A percentile compares a stretch with the other conserved stretches of the same genome.
These are phyloP conservation scores for Coelastrella sp. DNA, from an alignment of 139 green algal genomes.

Conservation along the genomic window DNA sequence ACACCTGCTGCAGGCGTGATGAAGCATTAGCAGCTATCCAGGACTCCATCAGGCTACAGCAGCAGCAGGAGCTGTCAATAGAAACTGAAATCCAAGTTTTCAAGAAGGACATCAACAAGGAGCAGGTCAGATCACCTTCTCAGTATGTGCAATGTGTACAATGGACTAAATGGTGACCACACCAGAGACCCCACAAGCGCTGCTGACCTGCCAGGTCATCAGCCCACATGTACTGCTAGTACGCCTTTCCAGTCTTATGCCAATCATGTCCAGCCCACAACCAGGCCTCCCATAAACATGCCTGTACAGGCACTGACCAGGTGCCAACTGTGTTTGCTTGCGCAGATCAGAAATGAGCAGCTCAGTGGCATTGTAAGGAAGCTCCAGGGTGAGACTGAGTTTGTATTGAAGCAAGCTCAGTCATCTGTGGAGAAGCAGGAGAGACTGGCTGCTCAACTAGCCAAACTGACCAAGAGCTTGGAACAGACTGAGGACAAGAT, in stretches of 20 bases:
- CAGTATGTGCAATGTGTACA: too few relatives aligned
- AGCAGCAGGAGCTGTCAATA: slow-evolving; percentile 81
- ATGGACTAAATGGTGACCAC: too few relatives aligned
- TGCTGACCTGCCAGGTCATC: too few relatives aligned
- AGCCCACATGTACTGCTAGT: too few relatives aligned
- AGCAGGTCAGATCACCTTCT: too few relatives aligned
- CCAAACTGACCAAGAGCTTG: slow-evolving; percentile 69
- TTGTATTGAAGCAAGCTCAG: slow-evolving; percentile 75
- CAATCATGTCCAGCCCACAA: too few relatives aligned
- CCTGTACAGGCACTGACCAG: too few relatives aligned
- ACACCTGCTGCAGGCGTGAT: slow-evolving; percentile 72
- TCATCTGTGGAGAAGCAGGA: slow-evolving; percentile 68
- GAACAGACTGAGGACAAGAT: slow-evolving; percentile 79
- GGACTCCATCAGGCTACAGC: slow-evolving; percentile 78
- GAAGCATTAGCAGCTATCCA: slow-evolving; percentile 82
- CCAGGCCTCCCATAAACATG: too few relatives aligned
- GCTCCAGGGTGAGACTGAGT: slow-evolving; percentile 77
- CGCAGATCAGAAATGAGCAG: slow-evolving; percentile 77
- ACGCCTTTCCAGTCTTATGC: too few relatives aligned
- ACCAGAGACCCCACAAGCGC: too few relatives aligned
- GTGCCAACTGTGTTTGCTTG: too few relatives aligned
- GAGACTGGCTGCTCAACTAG: slow-evolving; percentile 65
- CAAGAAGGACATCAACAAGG: slow-evolving; percentile 75
- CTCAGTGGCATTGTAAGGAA: slow-evolving; percentile 77
- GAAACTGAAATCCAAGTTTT: slow-evolving; percentile 79